phyloP scores from a whole-genome alignment of 1,139 yeast genomes.

The Lodderomyces jiufengensis region DNA sequence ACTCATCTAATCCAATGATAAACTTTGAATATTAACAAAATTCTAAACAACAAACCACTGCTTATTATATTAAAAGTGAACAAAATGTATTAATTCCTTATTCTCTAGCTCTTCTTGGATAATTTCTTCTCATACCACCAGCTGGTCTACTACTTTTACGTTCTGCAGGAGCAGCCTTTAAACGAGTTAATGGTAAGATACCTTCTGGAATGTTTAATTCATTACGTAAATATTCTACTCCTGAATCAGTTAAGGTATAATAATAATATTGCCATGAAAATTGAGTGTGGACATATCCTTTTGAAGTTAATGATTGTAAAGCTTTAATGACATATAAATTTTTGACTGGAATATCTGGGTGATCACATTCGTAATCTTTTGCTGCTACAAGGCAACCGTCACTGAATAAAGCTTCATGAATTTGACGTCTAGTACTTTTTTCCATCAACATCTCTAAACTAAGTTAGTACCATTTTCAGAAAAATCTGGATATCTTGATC shows the following conservation, averaged over 20 bases:
- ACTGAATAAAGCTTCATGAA: no score
- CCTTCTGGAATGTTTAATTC: conserved; percentile 99
- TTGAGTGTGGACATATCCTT: conserved; percentile 99
- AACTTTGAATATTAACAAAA: no score
- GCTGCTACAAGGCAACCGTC: conserved; percentile 99
- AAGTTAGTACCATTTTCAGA: no score
- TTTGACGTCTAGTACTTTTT: no score
- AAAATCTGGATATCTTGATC: no score
- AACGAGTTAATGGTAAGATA: conserved; percentile 97
- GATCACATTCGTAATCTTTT: conserved; percentile 97
- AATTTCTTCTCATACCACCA: conserved; percentile 33
- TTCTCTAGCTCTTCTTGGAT: conserved; percentile 38
- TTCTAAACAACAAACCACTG: no score
- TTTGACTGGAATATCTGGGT: conserved; percentile 96
- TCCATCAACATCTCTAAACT: no score
- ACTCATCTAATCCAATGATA: no score
- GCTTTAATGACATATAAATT: conserved; percentile 99
- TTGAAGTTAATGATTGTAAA: conserved; percentile 97
- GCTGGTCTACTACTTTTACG: conserved; percentile 56
- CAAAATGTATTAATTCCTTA: no score
- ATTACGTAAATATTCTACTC: conserved; percentile 97
- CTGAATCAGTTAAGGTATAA: conserved; percentile 99
- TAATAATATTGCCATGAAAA: conserved; percentile 99
- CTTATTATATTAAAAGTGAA: no score
- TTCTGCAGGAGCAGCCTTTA: conserved; percentile 89